A percentile compares a stretch with the other conserved stretches of the same genome.
phyloP scores from a whole-genome alignment of 257 asterid genomes.

The Solanum ossicruentum region DNA sequence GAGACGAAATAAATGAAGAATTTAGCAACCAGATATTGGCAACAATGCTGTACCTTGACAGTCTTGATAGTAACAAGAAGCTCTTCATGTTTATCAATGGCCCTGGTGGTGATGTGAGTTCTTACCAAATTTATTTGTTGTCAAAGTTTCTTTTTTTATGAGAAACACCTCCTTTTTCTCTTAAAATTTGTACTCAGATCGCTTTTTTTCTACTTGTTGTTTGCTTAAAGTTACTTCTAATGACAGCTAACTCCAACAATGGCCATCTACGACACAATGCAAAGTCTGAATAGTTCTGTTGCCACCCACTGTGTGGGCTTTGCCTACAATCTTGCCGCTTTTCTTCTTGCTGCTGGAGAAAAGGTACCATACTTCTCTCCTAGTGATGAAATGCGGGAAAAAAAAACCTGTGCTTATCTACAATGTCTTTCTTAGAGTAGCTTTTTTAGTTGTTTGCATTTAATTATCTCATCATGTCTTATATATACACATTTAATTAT shows the following conservation, averaged over 20 bases:
- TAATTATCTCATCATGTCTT: too few species aligned
- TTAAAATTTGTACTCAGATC: neutral
- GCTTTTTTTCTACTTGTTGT: neutral
- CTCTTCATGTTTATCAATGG: conserved; percentile 66
- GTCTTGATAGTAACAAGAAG: conserved; percentile 56
- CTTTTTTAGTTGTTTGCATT: neutral
- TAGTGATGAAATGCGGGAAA: neutral
- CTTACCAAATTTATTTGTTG: neutral
- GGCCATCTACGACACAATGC: conserved; percentile 96
- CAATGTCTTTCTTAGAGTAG: neutral
- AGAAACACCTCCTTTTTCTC: neutral
- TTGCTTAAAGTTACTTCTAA: neutral
- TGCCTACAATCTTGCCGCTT: conserved; percentile 68
- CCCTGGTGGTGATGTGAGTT: conserved; percentile 97
- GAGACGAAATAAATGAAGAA: conserved; percentile 71
- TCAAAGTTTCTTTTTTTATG: neutral
- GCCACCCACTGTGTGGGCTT: conserved; percentile 76
- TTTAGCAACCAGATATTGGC: conserved; percentile 84
- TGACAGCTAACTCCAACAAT: conserved; percentile 86
- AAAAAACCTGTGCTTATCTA: neutral
- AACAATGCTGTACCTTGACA: conserved; percentile 92
- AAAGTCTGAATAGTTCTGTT: conserved; percentile 69
- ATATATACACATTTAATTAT: neutral
- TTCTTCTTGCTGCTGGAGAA: conserved; percentile 94
- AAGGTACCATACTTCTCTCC: conserved; percentile 38